Conservation (phyloP, 78 protist species). For the Tieghemostelium lacteum region DNA sequence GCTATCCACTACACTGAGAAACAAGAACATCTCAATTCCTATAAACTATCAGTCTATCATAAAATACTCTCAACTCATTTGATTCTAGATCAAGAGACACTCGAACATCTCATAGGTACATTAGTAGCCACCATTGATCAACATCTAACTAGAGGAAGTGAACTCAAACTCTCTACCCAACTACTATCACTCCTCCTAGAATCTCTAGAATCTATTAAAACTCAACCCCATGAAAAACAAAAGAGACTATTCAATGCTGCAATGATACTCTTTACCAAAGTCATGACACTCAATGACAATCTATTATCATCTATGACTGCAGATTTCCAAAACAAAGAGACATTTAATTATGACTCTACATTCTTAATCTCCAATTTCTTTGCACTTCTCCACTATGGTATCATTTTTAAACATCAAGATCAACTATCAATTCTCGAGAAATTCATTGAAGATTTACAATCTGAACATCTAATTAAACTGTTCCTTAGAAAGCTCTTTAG, state of each 20-base stretch:
- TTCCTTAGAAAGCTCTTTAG: constrained; percentile 12
- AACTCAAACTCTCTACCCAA: constrained; percentile 27
- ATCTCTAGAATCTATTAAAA: background rate
- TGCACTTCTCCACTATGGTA: constrained; percentile 11
- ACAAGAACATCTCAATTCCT: constrained; percentile 45
- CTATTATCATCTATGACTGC: background rate
- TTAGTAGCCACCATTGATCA: constrained; percentile 45
- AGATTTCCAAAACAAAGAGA: background rate
- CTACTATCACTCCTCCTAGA: constrained; percentile 42
- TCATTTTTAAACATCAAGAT: background rate
- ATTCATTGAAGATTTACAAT: background rate
- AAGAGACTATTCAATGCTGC: background rate
- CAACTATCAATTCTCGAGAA: constrained; percentile 3
- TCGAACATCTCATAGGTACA: constrained; percentile 23
- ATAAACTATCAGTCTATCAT: constrained; percentile 15
- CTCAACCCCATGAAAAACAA: background rate
- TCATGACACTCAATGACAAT: constrained; percentile 8
- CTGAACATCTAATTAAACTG: constrained; percentile 3
- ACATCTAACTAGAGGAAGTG: constrained; percentile 37
- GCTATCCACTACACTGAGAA: constrained; percentile 33
- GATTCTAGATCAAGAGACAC: constrained; percentile 12
- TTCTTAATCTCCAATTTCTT: constrained; percentile 17
- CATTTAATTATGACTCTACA: constrained; percentile 27
- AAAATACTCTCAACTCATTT: constrained; percentile 46
- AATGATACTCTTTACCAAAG: constrained; percentile 26